Percentiles rank a stretch among this genome's conserved stretches.
phyloP scores from a whole-genome alignment of 2,329 filamentous ascomycete species.

The Colletotrichum incanum region DNA sequence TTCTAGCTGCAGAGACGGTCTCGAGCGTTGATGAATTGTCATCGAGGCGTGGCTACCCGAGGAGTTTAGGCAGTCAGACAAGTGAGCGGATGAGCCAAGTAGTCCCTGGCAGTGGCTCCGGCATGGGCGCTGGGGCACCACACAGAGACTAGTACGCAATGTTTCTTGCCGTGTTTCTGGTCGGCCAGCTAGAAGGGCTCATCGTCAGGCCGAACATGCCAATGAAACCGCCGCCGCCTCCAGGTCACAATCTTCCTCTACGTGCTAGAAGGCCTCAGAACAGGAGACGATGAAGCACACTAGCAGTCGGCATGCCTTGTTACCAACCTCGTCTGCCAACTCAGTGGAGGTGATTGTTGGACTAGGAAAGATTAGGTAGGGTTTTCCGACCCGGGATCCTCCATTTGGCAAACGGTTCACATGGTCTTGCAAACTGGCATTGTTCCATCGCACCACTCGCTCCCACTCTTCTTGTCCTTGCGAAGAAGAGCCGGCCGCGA shows the following conservation, averaged over 20 bases:
- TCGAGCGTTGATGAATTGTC: conserved; percentile 29
- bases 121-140: conserved; percentile 1
- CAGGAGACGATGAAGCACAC: not conserved
- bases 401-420: conserved; percentile 10
- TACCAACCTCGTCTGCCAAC: not conserved
- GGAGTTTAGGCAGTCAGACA: conserved; percentile 1
- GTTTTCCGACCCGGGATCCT: conserved; percentile 8
- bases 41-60: conserved; percentile 12
- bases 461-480: conserved; percentile 2
- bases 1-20: conserved; percentile 18
- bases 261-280: conserved; percentile 4
- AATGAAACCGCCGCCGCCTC: conserved; percentile 28
- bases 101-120: conserved; percentile 15
- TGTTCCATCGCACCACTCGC: conserved; percentile 12
- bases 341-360: not conserved
- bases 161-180: conserved; percentile 33
- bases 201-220: conserved; percentile 18
- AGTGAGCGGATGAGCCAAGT: conserved; percentile 9
- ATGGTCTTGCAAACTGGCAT: not conserved
- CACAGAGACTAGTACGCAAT: conserved; percentile 4
- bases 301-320: conserved; percentile 5
- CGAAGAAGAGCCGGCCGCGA: conserved; percentile 1
- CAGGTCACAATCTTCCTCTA: conserved; percentile 2
- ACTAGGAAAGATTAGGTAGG: conserved; percentile 5
- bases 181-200: conserved; percentile 23